Base-by-base conservation (phyloP, 2,329 filamentous ascomycete genomes). In the Ophiocordyceps robertsii region DNA sequence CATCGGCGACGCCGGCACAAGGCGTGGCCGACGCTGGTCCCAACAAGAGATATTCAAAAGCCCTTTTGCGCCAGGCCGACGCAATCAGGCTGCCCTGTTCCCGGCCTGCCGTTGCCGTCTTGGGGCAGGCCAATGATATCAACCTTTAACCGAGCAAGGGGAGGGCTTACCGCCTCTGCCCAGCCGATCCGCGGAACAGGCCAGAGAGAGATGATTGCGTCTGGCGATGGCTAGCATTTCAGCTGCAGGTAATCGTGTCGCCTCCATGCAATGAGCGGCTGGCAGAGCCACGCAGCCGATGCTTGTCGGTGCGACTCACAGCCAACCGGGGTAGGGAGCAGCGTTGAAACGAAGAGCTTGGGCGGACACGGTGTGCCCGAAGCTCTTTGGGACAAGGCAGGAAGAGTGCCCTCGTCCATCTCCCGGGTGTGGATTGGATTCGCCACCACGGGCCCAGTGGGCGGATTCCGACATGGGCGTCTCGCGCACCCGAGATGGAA, bases 231-330 rank as follows among this genome's bases (percentile, higher is more conserved):
- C 43, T 37, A 38, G 40, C 24, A 39, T 31, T 39, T 40, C 41
- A 46, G 44, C 39, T 43, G 41, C 44, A 43, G 41, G 39, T 36
- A 36, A 41, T 43, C 38, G 31, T 37, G 44, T 43, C 14, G 29
- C 38, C 24, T 16, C 33, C 19, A 38, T 38, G 40, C 37, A 38
- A 35, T 38, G 35, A 30, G 37, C 35, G 38, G 38, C 31, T 39
- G 37, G 29, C 29, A 29, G 21, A 19, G 42, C 38, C 43, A 47
- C 43, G 42, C 42, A 43, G 30, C 41, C n/a, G 31, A 46, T 38
- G 43, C 37, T 46, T 32, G 43, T 43, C 40, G 29, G 49, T 49
- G 46, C 47, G 47, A 49, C 47, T 44, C 31, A 31, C 37, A 31
- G 41, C 29, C 38, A 39, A 39, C 41, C 36, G 38, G 41, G 44